Conservation (phyloP, 2,329 filamentous ascomycete genomes). For the Cladosporium austrohemisphaericum region DNA sequence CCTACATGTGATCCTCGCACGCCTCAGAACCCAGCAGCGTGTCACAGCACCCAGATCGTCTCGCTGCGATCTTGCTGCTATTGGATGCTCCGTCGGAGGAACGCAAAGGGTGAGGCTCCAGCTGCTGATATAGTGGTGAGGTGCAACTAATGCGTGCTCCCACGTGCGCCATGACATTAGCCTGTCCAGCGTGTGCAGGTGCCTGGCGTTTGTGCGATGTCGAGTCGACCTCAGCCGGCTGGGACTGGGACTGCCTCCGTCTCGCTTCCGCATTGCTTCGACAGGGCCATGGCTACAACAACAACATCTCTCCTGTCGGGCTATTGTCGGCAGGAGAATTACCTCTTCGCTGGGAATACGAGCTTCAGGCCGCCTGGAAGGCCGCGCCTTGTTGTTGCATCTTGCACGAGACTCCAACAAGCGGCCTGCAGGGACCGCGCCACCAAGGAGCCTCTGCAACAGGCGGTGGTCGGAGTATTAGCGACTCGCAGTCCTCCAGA, state of each 20-base stretch:
- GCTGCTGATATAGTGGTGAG: neutral
- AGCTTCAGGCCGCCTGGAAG: too few species aligned
- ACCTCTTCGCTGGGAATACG: too few species aligned
- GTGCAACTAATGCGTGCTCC: neutral
- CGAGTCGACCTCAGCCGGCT: neutral
- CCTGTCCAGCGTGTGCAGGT: slow-evolving; percentile 1
- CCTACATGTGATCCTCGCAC: neutral
- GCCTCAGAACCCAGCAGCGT: neutral
- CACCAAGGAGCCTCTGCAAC: neutral
- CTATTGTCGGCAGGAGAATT: too few species aligned
- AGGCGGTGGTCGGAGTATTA: slow-evolving; percentile 8
- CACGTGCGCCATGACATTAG: slow-evolving; percentile 8
- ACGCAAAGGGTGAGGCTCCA: slow-evolving; percentile 7
- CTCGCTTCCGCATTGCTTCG: slow-evolving; percentile 6
- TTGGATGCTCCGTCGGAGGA: slow-evolving; percentile 14
- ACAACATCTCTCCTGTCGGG: too few species aligned
- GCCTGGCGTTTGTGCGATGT: too few species aligned
- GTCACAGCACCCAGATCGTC: neutral
- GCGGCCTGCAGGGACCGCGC: slow-evolving; percentile 5
- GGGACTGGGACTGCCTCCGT: neutral
- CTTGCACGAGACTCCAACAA: too few species aligned
- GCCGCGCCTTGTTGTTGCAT: too few species aligned
- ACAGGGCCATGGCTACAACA: neutral
- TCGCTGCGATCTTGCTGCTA: slow-evolving; percentile 10
- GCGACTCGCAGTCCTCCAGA: neutral